Conservation (phyloP, 345 rosid species). For the Draba incana region DNA sequence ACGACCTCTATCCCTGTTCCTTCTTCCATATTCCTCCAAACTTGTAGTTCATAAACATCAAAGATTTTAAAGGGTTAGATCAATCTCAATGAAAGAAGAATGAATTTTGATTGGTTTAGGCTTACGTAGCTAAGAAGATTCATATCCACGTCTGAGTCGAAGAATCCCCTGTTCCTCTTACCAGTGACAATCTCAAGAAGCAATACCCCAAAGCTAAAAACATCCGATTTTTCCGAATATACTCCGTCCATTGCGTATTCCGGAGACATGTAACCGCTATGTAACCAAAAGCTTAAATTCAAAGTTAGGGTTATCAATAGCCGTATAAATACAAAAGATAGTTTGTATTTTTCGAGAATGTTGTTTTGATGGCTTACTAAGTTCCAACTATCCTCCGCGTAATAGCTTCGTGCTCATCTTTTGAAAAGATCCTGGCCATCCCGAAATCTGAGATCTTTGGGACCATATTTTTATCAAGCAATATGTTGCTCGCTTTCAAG, state of each 20-base stretch:
- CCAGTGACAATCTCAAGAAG: conserved; percentile 19
- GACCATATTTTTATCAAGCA: conserved; percentile 55
- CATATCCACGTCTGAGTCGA: not conserved
- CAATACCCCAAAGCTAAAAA: conserved; percentile 24
- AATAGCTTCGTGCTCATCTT: not conserved
- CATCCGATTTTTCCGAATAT: not conserved
- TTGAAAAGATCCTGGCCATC: not conserved
- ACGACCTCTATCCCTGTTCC: not conserved
- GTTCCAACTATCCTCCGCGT: not conserved
- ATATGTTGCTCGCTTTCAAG: conserved; percentile 76
- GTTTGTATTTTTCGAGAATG: too few relatives aligned
- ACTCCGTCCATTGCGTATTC: conserved; percentile 4
- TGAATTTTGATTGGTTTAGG: not conserved
- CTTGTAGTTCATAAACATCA: not conserved
- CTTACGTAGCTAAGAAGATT: not conserved
- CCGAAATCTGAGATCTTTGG: conserved; percentile 19
- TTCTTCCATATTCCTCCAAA: conserved; percentile 9
- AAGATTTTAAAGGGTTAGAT: not conserved
- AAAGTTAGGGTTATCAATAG: not conserved
- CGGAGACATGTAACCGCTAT: conserved; percentile 16
- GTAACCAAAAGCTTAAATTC: not conserved
- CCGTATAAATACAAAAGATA: too few relatives aligned
- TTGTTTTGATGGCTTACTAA: not conserved
- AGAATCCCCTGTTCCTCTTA: conserved; percentile 9
- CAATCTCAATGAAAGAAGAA: not conserved